Evolutionary conservation across 306 rosid genomes (phyloP).

Genomic region (Rosa multiflora): DNA sequence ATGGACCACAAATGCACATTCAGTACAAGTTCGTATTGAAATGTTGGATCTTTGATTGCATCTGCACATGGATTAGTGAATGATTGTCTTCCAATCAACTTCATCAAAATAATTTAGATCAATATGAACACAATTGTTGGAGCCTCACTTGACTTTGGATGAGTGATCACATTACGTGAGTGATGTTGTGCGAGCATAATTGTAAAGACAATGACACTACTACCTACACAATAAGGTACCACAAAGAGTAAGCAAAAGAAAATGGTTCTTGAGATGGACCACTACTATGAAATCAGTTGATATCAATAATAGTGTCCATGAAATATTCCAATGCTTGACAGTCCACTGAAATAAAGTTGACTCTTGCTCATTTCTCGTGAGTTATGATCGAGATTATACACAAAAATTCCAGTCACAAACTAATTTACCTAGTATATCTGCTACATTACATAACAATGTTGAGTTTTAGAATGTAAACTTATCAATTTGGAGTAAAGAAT

Average conservation of each 20-base stretch:
- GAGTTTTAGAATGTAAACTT: too few relatives aligned
- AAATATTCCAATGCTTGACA: neutral
- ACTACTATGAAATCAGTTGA: neutral
- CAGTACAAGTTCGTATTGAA: neutral
- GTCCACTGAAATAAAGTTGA: neutral
- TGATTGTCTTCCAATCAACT: neutral
- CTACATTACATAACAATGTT: neutral
- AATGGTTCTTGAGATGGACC: neutral
- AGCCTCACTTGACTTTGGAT: neutral
- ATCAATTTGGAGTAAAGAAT: too few relatives aligned
- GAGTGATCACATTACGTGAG: neutral
- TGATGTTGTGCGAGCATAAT: neutral
- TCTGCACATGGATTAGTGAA: neutral
- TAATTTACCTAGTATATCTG: neutral
- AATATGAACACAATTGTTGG: neutral
- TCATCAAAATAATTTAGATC: neutral
- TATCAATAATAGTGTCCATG: neutral
- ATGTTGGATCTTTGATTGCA: neutral
- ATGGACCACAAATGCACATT: neutral
- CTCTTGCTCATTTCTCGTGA: neutral
- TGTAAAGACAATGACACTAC: conserved; percentile 1
- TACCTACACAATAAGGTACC: neutral
- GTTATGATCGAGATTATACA: neutral
- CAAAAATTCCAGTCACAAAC: neutral
- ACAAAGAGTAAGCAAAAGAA: neutral